Conservation (phyloP, 352 stramenopile species). For the Pythium phragmiticola region DNA sequence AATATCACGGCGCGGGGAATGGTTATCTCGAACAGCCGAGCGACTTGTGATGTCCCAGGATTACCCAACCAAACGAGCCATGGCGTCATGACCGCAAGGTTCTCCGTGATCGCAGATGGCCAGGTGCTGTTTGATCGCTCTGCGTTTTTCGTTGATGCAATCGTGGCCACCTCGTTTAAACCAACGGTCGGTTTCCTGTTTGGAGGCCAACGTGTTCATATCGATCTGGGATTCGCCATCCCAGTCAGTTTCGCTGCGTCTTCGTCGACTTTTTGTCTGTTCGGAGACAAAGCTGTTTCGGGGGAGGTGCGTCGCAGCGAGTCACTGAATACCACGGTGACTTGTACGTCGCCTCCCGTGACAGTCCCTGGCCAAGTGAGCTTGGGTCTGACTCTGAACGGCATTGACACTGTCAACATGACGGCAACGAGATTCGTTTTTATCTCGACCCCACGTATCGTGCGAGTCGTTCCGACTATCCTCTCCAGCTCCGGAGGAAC, state of each 20-base stretch:
- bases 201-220: slow-evolving; percentile 9
- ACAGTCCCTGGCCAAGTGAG: neutral
- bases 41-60: slow-evolving; percentile 16
- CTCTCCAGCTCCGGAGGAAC: slow-evolving; percentile 14
- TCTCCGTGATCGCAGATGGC: slow-evolving; percentile 10
- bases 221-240: slow-evolving; percentile 11
- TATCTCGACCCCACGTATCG: neutral
- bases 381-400: slow-evolving; percentile 18
- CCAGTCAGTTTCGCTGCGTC: neutral
- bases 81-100: neutral
- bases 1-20: neutral
- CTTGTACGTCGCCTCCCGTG: slow-evolving; percentile 4
- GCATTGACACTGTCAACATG: slow-evolving; percentile 13
- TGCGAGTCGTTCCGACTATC: slow-evolving; percentile 10
- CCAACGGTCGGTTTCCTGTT: slow-evolving; percentile 9
- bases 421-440: slow-evolving; percentile 2
- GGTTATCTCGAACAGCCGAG: slow-evolving; percentile 9
- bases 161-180: neutral
- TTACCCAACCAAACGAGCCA: neutral
- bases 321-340: neutral
- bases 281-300: neutral
- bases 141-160: slow-evolving; percentile 1
- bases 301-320: neutral
- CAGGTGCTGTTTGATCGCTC: slow-evolving; percentile 2
- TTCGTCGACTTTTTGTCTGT: neutral